phyloP scores from a whole-genome alignment of 805 yeast genomes.

The Vanderwaltozyma yarrowii region DNA sequence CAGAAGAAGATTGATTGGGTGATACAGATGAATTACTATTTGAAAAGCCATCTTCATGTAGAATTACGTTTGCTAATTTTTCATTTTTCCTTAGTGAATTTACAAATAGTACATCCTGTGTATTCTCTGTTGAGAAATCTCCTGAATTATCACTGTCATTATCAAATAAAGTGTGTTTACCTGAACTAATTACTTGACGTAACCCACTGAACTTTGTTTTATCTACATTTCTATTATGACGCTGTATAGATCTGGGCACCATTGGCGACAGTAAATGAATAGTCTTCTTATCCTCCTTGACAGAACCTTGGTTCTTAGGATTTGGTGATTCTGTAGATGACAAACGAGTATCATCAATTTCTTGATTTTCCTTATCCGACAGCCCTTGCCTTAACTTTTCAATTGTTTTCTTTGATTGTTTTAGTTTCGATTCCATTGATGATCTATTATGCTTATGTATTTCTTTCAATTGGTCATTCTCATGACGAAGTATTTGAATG shows the following conservation, averaged over 20 bases:
- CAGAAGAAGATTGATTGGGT: not conserved
- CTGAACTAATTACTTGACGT: constrained; percentile 13
- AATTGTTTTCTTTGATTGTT: constrained; percentile 26
- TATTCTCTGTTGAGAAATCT: constrained; percentile 7
- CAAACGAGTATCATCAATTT: constrained; percentile 1
- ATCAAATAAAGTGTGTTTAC: constrained; percentile 15
- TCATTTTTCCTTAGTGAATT: constrained; percentile 10
- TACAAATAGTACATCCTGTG: constrained; percentile 11
- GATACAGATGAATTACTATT: not conserved
- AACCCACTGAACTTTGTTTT: constrained; percentile 13
- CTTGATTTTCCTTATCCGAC: constrained; percentile 1
- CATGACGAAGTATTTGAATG: constrained; percentile 21
- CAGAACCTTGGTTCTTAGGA: constrained; percentile 1
- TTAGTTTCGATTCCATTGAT: constrained; percentile 16
- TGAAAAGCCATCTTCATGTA: constrained; percentile 12
- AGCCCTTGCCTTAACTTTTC: constrained; percentile 17
- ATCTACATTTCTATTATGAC: constrained; percentile 11
- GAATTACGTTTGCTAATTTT: constrained; percentile 9
- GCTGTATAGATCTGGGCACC: constrained; percentile 9
- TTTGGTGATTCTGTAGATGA: not conserved
- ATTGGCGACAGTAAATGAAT: constrained; percentile 22
- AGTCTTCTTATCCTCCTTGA: constrained; percentile 6
- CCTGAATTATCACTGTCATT: constrained; percentile 11
- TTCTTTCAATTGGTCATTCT: constrained; percentile 25
- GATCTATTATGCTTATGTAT: constrained; percentile 28